Evolutionary conservation across 129 eudicot genomes (phyloP), one percentile per base, ranked within the genome.

Genomic region (Scalesia atractyloides): DNA sequence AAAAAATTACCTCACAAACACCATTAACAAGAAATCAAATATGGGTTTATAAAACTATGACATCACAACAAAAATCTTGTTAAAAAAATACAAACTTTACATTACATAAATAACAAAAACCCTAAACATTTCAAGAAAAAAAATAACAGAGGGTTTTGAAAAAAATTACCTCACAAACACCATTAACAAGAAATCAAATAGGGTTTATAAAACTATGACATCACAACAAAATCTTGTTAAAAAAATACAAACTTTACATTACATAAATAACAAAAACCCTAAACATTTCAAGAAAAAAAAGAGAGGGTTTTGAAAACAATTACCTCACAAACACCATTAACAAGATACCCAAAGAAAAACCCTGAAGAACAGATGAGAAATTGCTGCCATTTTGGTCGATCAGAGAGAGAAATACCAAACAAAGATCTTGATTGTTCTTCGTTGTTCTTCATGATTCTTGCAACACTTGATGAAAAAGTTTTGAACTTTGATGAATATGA

Each of bases 241-340:
- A 37, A 39, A 41, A 9, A 41, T 41, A 52, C 30, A 64, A 3
- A 2, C 43, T 17, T 26, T 6, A 44, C 13, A 17, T 26, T 6
- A 44, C 13, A 17, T 9, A 5, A 70, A 44, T 6, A 73, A 41
- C 9, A 7, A 41, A 9, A 48, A 19, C 22, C 73, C 61, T 11
- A 53, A 65, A 15, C 16, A 10, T 18, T 37, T n/a, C 9, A 63
- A 26, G 11, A 68, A 58, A 59, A 58, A 59, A 5, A 0, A 54
- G 19, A 47, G 12, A 62, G 70, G 81, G 66, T 19, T 72, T 19
- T 10, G 0, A 11, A 58, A 16, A 43, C 51, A 80, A 43, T 5
- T 69, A 75, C 97, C 96, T 91, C 97, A 66, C 97, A 91, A 53
- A 91, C 71, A 68, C 97, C 97, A 81, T 91, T 91, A 64, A 91